phyloP scores from a whole-genome alignment of 495 filamentous ascomycete species.

The Lindgomyces ingoldianus region DNA sequence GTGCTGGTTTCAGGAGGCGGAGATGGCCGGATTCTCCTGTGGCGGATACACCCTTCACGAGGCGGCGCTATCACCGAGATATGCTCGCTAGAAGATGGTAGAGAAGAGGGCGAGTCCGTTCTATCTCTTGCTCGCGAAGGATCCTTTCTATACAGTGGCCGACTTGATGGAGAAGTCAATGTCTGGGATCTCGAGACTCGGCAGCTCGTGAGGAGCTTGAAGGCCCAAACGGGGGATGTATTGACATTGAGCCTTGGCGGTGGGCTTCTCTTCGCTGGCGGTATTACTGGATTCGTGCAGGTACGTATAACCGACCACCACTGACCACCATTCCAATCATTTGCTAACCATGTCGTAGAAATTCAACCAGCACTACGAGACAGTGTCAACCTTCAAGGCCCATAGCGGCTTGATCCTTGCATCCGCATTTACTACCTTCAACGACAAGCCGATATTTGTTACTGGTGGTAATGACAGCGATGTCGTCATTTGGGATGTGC shows the following conservation, averaged over 20 bases:
- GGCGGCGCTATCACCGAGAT: constrained; percentile 60
- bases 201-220: constrained; percentile 83
- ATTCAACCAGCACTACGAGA: constrained; percentile 87
- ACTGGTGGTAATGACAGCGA: constrained; percentile 94
- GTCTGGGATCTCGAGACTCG: constrained; percentile 96
- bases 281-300: constrained; percentile 75
- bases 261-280: constrained; percentile 80
- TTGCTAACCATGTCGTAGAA: constrained; percentile 51
- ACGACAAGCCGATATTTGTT: constrained; percentile 73
- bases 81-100: constrained; percentile 69
- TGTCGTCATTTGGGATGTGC: constrained; percentile 84
- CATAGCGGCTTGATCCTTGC: constrained; percentile 85
- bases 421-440: constrained; percentile 70
- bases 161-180: constrained; percentile 86
- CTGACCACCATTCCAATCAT: background rate
- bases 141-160: constrained; percentile 85
- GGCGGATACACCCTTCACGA: constrained; percentile 62
- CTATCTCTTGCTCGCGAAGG: constrained; percentile 82
- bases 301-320: too few species aligned
- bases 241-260: constrained; percentile 82
- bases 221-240: constrained; percentile 77
- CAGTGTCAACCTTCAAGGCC: constrained; percentile 77
- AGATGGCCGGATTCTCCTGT: constrained; percentile 89
- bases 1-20: constrained; percentile 87
- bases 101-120: constrained; percentile 67